Conservation (phyloP, 306 rosid species). For the Ochetophila trinervis region DNA sequence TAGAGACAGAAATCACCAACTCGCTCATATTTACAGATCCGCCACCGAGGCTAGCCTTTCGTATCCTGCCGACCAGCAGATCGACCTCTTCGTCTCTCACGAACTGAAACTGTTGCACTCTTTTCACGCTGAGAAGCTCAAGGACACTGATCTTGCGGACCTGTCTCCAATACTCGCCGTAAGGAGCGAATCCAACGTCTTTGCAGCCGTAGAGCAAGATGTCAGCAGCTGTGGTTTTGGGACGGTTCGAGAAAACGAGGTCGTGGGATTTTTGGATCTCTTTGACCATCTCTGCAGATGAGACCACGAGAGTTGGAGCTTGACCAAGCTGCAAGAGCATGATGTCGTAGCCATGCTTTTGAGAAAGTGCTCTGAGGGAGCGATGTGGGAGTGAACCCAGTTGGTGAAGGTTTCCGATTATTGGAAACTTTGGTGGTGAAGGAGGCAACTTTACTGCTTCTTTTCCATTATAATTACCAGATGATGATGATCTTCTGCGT, state of each 20-base stretch:
- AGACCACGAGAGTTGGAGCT: not conserved
- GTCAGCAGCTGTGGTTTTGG: slow-evolving; percentile 8
- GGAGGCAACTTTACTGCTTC: not conserved
- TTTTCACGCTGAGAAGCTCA: not conserved
- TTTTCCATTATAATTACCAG: not conserved
- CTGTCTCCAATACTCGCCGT: not conserved
- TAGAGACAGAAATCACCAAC: not conserved
- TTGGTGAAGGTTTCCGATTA: not conserved
- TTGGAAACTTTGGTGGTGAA: not conserved
- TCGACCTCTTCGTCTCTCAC: not conserved
- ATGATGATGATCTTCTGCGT: not conserved
- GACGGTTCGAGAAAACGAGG: not conserved
- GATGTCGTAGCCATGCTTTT: not conserved
- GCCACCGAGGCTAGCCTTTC: not conserved
- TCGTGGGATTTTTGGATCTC: not conserved
- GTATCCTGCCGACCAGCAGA: not conserved
- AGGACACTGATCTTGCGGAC: not conserved
- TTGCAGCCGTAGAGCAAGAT: not conserved
- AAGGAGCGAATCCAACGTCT: not conserved
- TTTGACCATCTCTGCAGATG: not conserved
- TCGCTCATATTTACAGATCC: not conserved
- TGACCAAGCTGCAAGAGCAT: not conserved
- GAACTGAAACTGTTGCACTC: not conserved
- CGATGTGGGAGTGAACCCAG: not conserved
- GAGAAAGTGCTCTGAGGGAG: not conserved